Evolutionary conservation across 768 basidiomycete genomes (phyloP), one percentile per base, ranked within the genome.

Genomic region (Boletus reticulatus): DNA sequence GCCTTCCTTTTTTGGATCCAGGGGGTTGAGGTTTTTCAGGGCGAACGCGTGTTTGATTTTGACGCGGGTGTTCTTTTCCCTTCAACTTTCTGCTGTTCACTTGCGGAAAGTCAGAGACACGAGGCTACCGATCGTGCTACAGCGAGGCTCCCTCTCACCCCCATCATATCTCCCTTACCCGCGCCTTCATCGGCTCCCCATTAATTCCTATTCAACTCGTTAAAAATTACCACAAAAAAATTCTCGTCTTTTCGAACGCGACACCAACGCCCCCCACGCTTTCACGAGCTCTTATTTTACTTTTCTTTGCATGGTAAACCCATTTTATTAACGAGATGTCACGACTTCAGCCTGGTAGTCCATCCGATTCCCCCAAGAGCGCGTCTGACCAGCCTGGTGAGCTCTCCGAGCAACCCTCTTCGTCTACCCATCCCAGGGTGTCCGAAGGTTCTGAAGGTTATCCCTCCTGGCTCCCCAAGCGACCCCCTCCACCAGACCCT

Each of bases 391-490:
- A 58, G 12, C 66, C 61, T 13, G 70, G 54, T 20, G 64, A 71
- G 47, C 56, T 68, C 32, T 72, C 72, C 51, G 70, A 72, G 22
- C 72, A 64, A 4, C 73, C 73, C 1, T 74, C 71, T 13, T 67
- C 73, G 39, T 73, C 73, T 2, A 64, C 72, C 48, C 70, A 71
- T 16, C 68, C 71, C 10, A 64, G 70, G 53, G 34, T 53, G 2
- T 74, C 70, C 49, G 80, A 82, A 62, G 61, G 71, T 49, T 80
- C 80, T 17, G 88, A 89, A 60, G 85, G 85, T 14, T 93, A 93
- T 67, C 91, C 91, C 4, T 85, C 88, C 22, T 93, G 91, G 91
- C 84, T 93, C 2, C 91, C 91, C 17, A 82, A 76, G 56, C 80
- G 91, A 14, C 91, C 92, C 3, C 84, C 84, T 16, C 88, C 83